Base-by-base conservation (phyloP, 495 filamentous ascomycete genomes). In the Xylaria bambusicola region DNA sequence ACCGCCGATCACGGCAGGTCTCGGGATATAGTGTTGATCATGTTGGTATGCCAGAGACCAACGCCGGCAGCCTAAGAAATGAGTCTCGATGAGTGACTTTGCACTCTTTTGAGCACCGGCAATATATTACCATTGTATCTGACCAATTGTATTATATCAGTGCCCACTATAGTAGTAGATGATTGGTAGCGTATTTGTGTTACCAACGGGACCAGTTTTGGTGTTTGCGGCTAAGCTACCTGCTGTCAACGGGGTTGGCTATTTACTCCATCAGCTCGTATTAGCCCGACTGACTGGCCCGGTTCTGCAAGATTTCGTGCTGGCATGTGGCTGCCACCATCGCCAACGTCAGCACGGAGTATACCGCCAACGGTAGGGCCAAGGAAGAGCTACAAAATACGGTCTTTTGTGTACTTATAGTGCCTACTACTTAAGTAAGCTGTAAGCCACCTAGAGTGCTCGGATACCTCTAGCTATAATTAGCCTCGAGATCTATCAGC, bases 261-360 rank as follows among this genome's bases (percentile, higher is more conserved):
- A 24, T 35, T 24, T 29, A 35, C n/a, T n/a, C n/a, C 17, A 23
- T 51, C 18, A 17, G 50, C 50, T 53, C 36, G 50, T 41, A 41
- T 29, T 29, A n/a, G n/a, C n/a, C n/a, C n/a, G n/a, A n/a, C n/a
- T 21, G 21, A 13, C 50, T 41, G 20, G 35, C 35, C 50, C 10
- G 21, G 50, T 20, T 41, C 35, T 41, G 15, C 15, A n/a, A n/a
- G n/a, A 40, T 53, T 53, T 53, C 35, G 50, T 53, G 35, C 13
- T 41, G 35, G 21, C 33, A 53, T 24, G 50, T 53, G n/a, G n/a
- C n/a, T n/a, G n/a, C n/a, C 41, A 41, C 50, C 12, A 26, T 52
- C 12, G 20, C 31, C 15, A 52, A 17, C 6, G 48, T 38, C 31
- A 23, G 33, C 48, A 17, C 20, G 20, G 48, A 51, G 1, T 23